Evolutionary conservation across 768 basidiomycete genomes (phyloP), one percentile per base, ranked within the genome.

Genomic region (Dentipellis fragilis): DNA sequence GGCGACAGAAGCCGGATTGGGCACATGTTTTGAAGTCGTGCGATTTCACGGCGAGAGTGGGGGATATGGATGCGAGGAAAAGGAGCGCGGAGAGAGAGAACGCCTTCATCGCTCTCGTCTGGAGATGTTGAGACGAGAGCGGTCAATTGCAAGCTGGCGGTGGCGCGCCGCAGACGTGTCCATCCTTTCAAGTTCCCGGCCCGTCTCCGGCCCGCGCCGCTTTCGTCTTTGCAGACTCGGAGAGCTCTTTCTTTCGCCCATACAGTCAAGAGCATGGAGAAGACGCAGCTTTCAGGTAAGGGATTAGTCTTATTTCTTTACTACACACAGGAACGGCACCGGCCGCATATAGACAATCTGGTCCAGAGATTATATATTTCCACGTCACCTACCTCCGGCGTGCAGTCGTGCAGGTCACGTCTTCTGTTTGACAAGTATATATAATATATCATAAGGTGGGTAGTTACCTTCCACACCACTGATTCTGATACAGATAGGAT

Each of bases 1-100:
- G 72, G n/a, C 90, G 81, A 74, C 96, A 98, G 71, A 99, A 98
- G 17, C 89, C 93, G 0, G 92, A 81, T 69, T 98, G 91, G n/a
- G 79, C 77, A 66, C 96, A 98, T 56, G 83, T 91, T 71, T 96
- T 97, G 79, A 94, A 99, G 70, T 97, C 92, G 57, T 86, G 78
- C 17, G 76, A 72, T 72, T 89, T 89, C 71, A 89, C 81, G 37
- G 85, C 81, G 29, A 77, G 62, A 16, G 67, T 57, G 14, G 70
- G 69, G 4, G 69, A 59, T 37, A 58, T 60, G 23, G 66, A 60
- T 16, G 73, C 63, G 47, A 69, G 63, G 50, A 75, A 64, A 54
- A 76, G 51, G 19, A 51, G 35, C 21, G 54, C 14, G 21, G 58
- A 39, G 45, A 60, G 54, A 29, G 56, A 52, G 37, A 48, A 40